These are phyloP conservation scores for Ogataea polymorpha DNA, from an alignment of 805 yeast species.

Conservation along the genomic window DNA sequence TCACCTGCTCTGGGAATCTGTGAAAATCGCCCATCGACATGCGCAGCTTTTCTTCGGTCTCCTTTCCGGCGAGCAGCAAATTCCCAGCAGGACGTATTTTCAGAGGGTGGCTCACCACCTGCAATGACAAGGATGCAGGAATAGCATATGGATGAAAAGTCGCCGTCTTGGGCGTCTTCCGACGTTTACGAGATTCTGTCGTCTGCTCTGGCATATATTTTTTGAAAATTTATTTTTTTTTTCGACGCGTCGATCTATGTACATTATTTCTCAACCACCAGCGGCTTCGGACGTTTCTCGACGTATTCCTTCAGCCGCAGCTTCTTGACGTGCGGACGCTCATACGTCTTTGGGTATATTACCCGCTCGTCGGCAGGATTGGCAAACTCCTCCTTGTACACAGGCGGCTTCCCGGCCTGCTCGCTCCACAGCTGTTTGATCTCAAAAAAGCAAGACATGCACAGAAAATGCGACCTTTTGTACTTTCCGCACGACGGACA, in stretches of 20 bases:
- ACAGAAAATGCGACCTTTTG: constrained; percentile 84
- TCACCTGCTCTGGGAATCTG: constrained; percentile 58
- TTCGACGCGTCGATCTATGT: constrained; percentile 15
- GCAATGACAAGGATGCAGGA: constrained; percentile 21
- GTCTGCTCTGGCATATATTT: background rate
- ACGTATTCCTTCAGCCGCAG: constrained; percentile 55
- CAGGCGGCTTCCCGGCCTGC: constrained; percentile 27
- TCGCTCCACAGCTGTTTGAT: constrained; percentile 69
- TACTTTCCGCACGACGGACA: constrained; percentile 96
- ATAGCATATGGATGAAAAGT: constrained; percentile 15
- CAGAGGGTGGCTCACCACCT: constrained; percentile 56
- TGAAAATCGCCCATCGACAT: constrained; percentile 53
- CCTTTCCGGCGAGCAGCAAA: constrained; percentile 26
- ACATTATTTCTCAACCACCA: constrained; percentile 42
- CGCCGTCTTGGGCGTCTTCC: background rate
- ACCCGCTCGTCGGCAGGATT: constrained; percentile 61
- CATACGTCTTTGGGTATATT: constrained; percentile 70
- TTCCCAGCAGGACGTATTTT: constrained; percentile 79
- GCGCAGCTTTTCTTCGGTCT: constrained; percentile 18
- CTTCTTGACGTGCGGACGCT: constrained; percentile 42
- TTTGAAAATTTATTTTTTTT: background rate
- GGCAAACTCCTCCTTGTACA: constrained; percentile 40
- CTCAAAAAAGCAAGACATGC: constrained; percentile 89
- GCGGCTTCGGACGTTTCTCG: constrained; percentile 50
- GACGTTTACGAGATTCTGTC: constrained; percentile 1